These are phyloP conservation scores for Stemphylium lycopersici DNA, from an alignment of 2,329 filamentous ascomycete species.

Conservation along the genomic window DNA sequence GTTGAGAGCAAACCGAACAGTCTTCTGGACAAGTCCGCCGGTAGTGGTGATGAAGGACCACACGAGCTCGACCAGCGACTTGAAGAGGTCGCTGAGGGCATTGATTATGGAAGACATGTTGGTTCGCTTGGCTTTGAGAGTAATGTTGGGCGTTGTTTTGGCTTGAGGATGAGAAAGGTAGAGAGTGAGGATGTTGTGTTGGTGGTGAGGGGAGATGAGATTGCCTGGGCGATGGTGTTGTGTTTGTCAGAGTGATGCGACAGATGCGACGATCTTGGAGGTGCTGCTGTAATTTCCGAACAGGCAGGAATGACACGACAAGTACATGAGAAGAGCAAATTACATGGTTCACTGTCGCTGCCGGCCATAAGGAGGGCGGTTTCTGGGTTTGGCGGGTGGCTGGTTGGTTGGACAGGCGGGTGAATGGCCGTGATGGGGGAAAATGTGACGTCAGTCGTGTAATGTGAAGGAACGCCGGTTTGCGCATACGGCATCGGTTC, in stretches of 20 bases:
- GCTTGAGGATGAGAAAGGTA: neutral
- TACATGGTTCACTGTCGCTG: constrained; percentile 12
- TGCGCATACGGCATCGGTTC: neutral
- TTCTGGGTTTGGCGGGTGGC: neutral
- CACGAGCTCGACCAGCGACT: constrained; percentile 42
- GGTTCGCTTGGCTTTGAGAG: neutral
- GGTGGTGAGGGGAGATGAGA: neutral
- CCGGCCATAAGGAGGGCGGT: constrained; percentile 1
- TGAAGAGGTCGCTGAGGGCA: constrained; percentile 41
- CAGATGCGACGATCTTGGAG: too few relatives aligned
- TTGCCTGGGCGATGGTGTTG: neutral
- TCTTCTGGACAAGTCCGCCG: constrained; percentile 38
- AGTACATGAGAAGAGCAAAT: constrained; percentile 22
- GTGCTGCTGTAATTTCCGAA: neutral
- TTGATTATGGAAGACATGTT: constrained; percentile 44
- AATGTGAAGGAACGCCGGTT: constrained; percentile 12
- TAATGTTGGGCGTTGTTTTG: constrained; percentile 2
- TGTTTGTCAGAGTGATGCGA: neutral
- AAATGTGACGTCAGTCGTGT: constrained; percentile 28
- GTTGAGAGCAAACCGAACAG: constrained; percentile 35
- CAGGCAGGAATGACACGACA: constrained; percentile 24
- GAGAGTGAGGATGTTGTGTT: neutral
- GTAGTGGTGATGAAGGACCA: constrained; percentile 46
- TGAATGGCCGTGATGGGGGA: constrained; percentile 18
- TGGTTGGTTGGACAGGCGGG: constrained; percentile 27